A percentile compares a stretch with the other conserved stretches of the same genome.
Evolutionary conservation across 2,329 filamentous ascomycete species (phyloP).

Genomic region (Trichoderma guizhouense): DNA sequence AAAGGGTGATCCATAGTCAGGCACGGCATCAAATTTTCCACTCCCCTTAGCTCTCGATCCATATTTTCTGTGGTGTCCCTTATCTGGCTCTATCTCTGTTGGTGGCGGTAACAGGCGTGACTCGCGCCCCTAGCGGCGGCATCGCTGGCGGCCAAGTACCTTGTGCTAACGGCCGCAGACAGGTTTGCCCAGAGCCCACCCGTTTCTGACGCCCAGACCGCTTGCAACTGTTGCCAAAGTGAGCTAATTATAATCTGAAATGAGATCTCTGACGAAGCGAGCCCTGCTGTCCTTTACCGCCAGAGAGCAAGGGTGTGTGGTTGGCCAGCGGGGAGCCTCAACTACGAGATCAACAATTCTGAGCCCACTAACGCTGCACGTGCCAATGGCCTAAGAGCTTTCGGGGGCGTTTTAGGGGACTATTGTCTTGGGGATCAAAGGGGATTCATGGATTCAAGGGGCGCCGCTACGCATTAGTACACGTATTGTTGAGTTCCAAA

Average conservation of each 20-base stretch:
- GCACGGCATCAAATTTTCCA: slow-evolving; percentile 17
- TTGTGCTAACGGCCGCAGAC: not conserved
- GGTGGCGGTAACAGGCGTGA: slow-evolving; percentile 1
- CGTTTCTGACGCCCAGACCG: slow-evolving; percentile 1
- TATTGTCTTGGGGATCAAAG: not conserved
- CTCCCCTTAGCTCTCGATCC: slow-evolving; percentile 5
- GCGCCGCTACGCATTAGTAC: not conserved
- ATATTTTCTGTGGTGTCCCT: slow-evolving; percentile 15
- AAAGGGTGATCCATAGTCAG: slow-evolving; percentile 15
- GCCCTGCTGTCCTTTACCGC: slow-evolving; percentile 11
- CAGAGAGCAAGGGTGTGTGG: not conserved
- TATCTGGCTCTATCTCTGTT: not conserved
- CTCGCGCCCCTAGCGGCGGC: not conserved
- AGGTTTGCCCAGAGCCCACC: not conserved
- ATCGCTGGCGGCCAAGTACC: not conserved
- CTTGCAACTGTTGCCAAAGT: not conserved
- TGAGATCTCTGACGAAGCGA: slow-evolving; percentile 12
- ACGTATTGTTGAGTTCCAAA: not conserved
- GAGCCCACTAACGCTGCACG: slow-evolving; percentile 4
- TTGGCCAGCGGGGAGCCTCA: slow-evolving; percentile 10
- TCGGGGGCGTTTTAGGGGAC: not conserved
- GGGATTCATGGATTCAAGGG: not conserved
- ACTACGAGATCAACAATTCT: slow-evolving; percentile 5
- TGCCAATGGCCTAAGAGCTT: not conserved
- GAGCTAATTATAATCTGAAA: slow-evolving; percentile 15